Base-by-base conservation (phyloP, 352 stramenopile species). In the Phytophthora pini region DNA sequence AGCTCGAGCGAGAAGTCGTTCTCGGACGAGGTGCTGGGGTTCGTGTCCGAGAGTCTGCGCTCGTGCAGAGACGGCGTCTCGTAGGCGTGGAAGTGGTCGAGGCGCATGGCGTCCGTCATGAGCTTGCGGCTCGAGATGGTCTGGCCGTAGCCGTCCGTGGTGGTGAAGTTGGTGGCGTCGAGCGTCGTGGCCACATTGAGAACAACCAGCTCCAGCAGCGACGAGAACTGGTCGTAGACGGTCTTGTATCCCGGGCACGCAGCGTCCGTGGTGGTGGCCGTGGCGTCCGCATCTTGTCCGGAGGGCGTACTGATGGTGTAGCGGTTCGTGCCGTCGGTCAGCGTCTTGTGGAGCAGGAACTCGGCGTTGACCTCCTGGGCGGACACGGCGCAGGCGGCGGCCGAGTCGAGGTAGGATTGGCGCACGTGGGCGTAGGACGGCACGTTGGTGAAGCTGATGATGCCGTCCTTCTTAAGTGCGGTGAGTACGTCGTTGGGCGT, bases 51-150 rank as follows among this genome's bases (percentile, higher is more conserved):
- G 31, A 71, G 61, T 47, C 53, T 63, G 36, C 61, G 61, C n/a
- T 71, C 61, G 10, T 65, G 46, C 13, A 50, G 22, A 36, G 68
- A 71, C 1, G 74, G 46, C 41, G 65, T 40, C 48, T 88, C 67
- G 67, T 90, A 90, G 15, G 76, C 75, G 49, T 90, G 81, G 56
- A 86, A 88, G 51, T 90, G 79, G 56, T 90, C 79, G 17, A 90
- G 68, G 26, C 79, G 80, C 36, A 88, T 65, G 15, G 79, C 82
- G 20, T 87, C 76, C 10, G 56, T 73, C 29, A 90, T 72, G 41
- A 90, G 67, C 51, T 83, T 77, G 32, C 79, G 79, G n/a, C 53
- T 77, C 34, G 68, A 76, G 43, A 84, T 53, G 12, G 46, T 31
- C 31, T 75, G 65, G 10, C 49, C 56, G 46, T 80, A 74, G 46